phyloP scores from a whole-genome alignment of 208 protist species.

The Leishmania tarentolae region DNA sequence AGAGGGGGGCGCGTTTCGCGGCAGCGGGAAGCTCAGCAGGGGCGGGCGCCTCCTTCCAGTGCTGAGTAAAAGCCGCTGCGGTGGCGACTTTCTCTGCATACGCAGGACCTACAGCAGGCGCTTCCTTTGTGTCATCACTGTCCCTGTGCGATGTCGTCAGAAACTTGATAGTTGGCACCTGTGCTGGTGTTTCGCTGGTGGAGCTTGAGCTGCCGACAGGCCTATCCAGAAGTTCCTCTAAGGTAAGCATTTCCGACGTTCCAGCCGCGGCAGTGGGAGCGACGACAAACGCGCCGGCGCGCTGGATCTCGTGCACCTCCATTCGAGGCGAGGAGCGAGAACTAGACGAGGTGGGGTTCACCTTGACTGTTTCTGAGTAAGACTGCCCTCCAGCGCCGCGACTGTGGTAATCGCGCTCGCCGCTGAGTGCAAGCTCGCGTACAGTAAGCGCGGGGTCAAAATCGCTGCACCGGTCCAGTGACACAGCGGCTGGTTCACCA shows the following conservation, averaged over 20 bases:
- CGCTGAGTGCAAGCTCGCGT: background rate
- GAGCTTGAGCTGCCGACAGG: background rate
- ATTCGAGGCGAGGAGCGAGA: background rate
- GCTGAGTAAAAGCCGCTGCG: background rate
- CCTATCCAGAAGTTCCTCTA: constrained; percentile 16
- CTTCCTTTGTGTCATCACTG: background rate
- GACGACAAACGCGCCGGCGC: background rate
- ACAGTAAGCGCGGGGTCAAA: background rate
- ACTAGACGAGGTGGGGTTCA: background rate
- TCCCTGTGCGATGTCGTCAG: background rate
- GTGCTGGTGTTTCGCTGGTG: background rate
- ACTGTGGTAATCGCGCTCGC: background rate
- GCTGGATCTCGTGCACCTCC: background rate
- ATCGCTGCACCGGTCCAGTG: background rate
- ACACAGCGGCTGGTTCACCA: background rate
- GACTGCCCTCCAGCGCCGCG: background rate
- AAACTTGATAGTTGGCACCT: background rate
- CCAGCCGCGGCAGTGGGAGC: background rate
- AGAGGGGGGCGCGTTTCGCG: background rate
- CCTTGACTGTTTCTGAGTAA: constrained; percentile 12
- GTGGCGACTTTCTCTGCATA: background rate
- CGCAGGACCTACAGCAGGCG: background rate
- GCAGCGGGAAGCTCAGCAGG: background rate
- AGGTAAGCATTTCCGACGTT: background rate
- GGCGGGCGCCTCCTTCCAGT: background rate